Evolutionary conservation across 2,329 filamentous ascomycete genomes (phyloP).

Genomic region (Monilinia laxa): DNA sequence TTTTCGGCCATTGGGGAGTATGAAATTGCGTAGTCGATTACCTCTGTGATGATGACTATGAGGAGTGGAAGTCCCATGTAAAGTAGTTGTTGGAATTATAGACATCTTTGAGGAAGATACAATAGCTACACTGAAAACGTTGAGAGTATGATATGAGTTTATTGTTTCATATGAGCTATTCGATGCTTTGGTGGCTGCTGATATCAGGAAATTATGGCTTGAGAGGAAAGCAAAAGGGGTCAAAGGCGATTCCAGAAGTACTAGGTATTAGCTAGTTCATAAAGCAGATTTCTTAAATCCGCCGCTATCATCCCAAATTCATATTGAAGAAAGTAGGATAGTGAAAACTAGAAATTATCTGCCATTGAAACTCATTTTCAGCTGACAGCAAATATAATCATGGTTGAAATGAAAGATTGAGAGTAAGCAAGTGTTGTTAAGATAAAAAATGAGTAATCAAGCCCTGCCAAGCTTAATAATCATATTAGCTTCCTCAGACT

Average conservation of each 20-base stretch:
- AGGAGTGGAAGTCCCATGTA: conserved; percentile 15
- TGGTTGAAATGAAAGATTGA: neutral
- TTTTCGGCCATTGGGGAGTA: conserved; percentile 55
- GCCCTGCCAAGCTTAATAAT: conserved; percentile 4
- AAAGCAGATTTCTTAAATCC: neutral
- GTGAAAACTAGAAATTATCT: neutral
- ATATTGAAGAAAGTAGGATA: neutral
- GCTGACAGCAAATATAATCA: neutral
- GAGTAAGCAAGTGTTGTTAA: neutral
- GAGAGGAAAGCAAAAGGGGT: neutral
- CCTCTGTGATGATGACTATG: conserved; percentile 36
- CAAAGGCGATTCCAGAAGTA: neutral
- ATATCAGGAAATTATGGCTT: neutral
- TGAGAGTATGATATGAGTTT: neutral
- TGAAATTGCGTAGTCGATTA: conserved; percentile 52
- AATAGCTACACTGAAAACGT: neutral
- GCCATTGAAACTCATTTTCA: neutral
- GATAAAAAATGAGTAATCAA: neutral
- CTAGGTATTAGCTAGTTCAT: neutral
- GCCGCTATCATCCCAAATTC: neutral
- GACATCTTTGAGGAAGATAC: conserved; percentile 25
- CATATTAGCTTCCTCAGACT: neutral
- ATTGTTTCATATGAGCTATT: neutral
- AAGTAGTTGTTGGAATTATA: conserved; percentile 28
- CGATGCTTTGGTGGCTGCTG: neutral